Evolutionary conservation across 169 alveolate genomes (phyloP), one percentile per base, ranked within the genome.

Genomic region (Plasmodium inui): DNA sequence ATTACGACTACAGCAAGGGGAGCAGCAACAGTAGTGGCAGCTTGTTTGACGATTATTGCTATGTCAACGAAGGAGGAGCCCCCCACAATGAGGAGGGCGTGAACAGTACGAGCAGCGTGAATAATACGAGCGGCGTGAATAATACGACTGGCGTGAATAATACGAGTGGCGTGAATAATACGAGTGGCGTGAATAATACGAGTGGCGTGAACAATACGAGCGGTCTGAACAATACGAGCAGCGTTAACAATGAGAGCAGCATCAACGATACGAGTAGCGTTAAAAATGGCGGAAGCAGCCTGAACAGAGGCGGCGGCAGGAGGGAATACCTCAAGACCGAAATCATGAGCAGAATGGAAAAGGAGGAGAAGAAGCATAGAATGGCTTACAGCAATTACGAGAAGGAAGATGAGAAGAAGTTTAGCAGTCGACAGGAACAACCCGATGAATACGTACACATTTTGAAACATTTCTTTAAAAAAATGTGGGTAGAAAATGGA

Each of bases 401-500:
- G 30, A 19, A 46, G 44, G 85, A 86, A 53, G 55, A 44, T 17
- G 67, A 73, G 32, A 55, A 34, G 50, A 50, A 89, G 3, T 26
- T 61, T 1, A 81, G 22, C 50, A 28, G 32, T 28, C 81, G 83
- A 89, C 34, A 3, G 30, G 94, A 89, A 79, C 89, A 89, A 1
- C 14, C 34, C 2, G 91, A 89, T 37, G 94, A 89, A 89, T 89
- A 80, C 44, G 32, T 89, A 17, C 61, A 80, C n/a, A 81, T 89
- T 44, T 89, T 95, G 57, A 96, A 96, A 92, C 96, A 93, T 82
- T 92, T 95, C 79, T 95, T 98, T 95, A 97, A 97, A 92, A 86
- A 95, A 80, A 94, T 97, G 85, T 98, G 99, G 99, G 98, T 98
- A 32, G 98, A 96, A 78, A 97, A 98, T 92, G 99, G 99, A 8